Evolutionary conservation across 2,329 filamentous ascomycete genomes (phyloP), one percentile per base, ranked within the genome.

Genomic region (Didymella pomorum): DNA sequence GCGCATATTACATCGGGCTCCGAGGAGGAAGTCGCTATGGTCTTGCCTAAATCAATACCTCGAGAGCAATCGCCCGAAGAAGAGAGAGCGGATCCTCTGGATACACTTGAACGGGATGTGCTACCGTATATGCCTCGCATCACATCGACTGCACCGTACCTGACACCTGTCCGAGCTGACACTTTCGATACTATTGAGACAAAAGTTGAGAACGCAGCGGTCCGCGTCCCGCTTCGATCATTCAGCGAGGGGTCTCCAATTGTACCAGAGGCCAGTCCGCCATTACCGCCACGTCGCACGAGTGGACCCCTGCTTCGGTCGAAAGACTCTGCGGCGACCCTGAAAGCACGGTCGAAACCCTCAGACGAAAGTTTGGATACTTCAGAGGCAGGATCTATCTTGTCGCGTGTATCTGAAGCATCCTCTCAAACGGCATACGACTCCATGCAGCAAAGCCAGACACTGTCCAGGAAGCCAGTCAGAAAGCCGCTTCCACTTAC

Each of bases 221-320:
- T 4, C 31, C 55, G 56, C 6, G 25, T 56, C 8, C 54, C 63
- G 10, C 44, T 59, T 2, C 58, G 58, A 37, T 60, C 58, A 0
- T 62, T 44, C 12, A 67, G 63, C 33, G 60, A 61, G 39, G 54
- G 42, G 18, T 35, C 48, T 26, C 28, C 44, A 2, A 21, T 28
- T 2, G 33, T 45, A 14, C 42, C 46, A 2, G 39, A 60, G 31
- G 18, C 29, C 10, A 53, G 33, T 18, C 64, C 65, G n/a, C 62
- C 65, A 11, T 43, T 69, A n/a, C 65, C 65, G 18, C 67, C 68
- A 44, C 69, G 69, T 18, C 67, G 61, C 9, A 58, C 67, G 1
- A 67, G 57, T 42, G 62, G 43, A 33, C 54, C 56, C 14, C 58
- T 55, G 20, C 21, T 52, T 21, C 41, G 25, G 5, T 48, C 54